Conservation (phyloP, 192 early-diverging fungal species). For the Lunasporangiospora selenospora region DNA sequence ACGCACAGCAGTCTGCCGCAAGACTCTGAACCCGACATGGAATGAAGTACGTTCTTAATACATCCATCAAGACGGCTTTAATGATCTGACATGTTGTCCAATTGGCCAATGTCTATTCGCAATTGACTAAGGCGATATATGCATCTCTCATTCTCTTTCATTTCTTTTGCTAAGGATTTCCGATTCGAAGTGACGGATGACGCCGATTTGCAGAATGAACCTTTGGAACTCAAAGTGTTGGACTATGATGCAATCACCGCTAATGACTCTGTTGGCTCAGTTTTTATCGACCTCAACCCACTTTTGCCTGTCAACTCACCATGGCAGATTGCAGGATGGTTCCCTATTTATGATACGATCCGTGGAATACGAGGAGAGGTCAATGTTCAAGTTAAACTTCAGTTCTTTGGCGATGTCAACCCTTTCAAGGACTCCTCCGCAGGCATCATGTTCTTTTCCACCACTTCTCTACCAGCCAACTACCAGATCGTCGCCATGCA, state of each 20-base stretch:
- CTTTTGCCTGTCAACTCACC: constrained; percentile 72
- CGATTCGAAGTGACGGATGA: constrained; percentile 81
- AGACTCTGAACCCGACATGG: constrained; percentile 84
- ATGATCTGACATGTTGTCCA: not conserved
- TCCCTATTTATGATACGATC: constrained; percentile 81
- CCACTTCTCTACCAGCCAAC: constrained; percentile 58
- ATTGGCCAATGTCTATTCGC: not conserved
- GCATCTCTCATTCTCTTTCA: not conserved
- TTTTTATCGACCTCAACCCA: constrained; percentile 81
- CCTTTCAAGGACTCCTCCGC: constrained; percentile 80
- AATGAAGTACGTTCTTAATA: constrained; percentile 57
- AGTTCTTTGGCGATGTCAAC: constrained; percentile 85
- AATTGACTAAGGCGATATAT: not conserved
- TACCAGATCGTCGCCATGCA: constrained; percentile 62
- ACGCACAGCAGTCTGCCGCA: constrained; percentile 68
- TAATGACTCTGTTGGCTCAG: constrained; percentile 79
- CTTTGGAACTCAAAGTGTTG: constrained; percentile 77
- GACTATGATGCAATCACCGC: constrained; percentile 78
- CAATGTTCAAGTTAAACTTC: constrained; percentile 70
- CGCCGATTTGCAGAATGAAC: constrained; percentile 82
- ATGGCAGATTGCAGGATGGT: constrained; percentile 75
- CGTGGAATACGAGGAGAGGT: constrained; percentile 78
- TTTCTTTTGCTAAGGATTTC: constrained; percentile 55
- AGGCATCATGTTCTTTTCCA: constrained; percentile 72
- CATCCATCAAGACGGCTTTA: too few relatives aligned